These are phyloP conservation scores for Ustilago bromivora DNA, from an alignment of 1,284 basidiomycete genomes.

Conservation along the genomic window DNA sequence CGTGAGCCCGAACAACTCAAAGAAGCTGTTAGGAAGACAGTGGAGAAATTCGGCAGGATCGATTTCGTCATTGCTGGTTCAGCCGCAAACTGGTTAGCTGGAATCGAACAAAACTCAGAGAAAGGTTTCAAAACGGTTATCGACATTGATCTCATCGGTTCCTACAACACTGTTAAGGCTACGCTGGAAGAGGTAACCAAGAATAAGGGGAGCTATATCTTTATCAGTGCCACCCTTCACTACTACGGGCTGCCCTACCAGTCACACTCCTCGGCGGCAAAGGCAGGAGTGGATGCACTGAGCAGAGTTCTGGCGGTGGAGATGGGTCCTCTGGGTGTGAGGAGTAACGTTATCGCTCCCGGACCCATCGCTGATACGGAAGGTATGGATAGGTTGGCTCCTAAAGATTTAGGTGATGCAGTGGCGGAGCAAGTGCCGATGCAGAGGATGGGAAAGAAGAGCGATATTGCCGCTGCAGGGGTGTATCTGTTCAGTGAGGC, in stretches of 20 bases:
- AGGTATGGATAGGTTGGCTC: slow-evolving; percentile 80
- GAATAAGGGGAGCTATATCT: slow-evolving; percentile 81
- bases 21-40: slow-evolving; percentile 80
- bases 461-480: slow-evolving; percentile 83
- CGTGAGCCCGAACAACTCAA: slow-evolving; percentile 80
- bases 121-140: slow-evolving; percentile 85
- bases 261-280: slow-evolving; percentile 92
- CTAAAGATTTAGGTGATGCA: slow-evolving; percentile 70
- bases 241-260: slow-evolving; percentile 90
- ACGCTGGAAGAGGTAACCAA: slow-evolving; percentile 61
- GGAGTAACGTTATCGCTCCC: slow-evolving; percentile 91
- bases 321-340: slow-evolving; percentile 90
- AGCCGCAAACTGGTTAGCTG: slow-evolving; percentile 69
- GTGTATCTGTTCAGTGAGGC: slow-evolving; percentile 91
- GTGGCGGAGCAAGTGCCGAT: slow-evolving; percentile 57
- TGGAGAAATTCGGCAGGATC: slow-evolving; percentile 84
- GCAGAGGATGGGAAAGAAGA: slow-evolving; percentile 67
- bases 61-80: slow-evolving; percentile 94
- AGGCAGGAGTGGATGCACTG: slow-evolving; percentile 91
- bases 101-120: slow-evolving; percentile 64
- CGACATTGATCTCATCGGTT: slow-evolving; percentile 92
- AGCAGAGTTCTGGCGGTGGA: slow-evolving; percentile 87
- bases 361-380: slow-evolving; percentile 86
- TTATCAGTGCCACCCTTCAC: slow-evolving; percentile 91
- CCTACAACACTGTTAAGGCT: slow-evolving; percentile 83